Percentiles rank a stretch among this genome's conserved stretches.
phyloP scores from a whole-genome alignment of 1,139 yeast genomes.

The Saccharomyces hybrid region DNA sequence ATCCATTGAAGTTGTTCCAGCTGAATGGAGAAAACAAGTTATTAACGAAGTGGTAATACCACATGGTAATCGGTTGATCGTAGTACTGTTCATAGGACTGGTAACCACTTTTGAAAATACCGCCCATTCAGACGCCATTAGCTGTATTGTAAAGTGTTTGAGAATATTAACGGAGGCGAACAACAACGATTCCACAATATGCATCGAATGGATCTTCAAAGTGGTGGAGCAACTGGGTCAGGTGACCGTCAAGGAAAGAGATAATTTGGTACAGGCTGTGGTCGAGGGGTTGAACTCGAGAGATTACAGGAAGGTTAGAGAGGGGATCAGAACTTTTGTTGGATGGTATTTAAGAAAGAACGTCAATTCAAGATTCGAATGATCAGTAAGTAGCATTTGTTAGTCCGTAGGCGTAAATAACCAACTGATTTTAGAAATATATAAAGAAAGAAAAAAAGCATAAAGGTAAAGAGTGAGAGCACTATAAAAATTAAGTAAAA shows the following conservation, averaged over 20 bases:
- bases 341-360: conserved; percentile 79
- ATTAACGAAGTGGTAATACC: conserved; percentile 36
- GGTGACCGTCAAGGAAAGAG: conserved; percentile 59
- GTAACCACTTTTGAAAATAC: conserved; percentile 68
- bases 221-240: conserved; percentile 46
- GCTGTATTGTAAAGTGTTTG: conserved; percentile 60
- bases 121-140: conserved; percentile 67
- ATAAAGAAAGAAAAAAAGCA: background rate
- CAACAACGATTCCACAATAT: conserved; percentile 27
- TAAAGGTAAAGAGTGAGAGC: background rate
- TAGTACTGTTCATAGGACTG: conserved; percentile 55
- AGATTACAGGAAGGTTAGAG: conserved; percentile 67
- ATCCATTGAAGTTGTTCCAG: conserved; percentile 47
- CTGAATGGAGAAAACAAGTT: conserved; percentile 45
- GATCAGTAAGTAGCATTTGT: conserved; percentile 6
- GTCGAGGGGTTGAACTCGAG: conserved; percentile 56
- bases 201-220: conserved; percentile 51
- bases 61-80: conserved; percentile 53
- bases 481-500: background rate
- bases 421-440: background rate
- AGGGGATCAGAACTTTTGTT: conserved; percentile 65
- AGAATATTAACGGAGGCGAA: conserved; percentile 39
- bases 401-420: background rate
- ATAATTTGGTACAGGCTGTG: conserved; percentile 50
- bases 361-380: conserved; percentile 44